Conservation (phyloP, 2,329 filamentous ascomycete species). For the Stagonosporopsis vannaccii region DNA sequence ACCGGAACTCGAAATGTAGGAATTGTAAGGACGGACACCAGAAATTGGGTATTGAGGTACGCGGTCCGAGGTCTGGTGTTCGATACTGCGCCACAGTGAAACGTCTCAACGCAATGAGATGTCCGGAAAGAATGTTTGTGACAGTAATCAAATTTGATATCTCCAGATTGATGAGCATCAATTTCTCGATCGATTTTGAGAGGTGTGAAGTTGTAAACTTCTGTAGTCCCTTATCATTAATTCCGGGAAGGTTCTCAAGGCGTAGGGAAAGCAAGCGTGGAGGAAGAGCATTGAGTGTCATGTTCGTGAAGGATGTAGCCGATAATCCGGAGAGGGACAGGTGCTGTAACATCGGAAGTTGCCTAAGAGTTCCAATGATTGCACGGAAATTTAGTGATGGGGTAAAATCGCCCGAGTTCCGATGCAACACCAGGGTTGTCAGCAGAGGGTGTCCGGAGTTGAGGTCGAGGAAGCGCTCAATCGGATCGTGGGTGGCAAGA, state of each 20-base stretch:
- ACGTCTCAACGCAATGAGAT: slow-evolving; percentile 54
- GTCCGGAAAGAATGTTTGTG: slow-evolving; percentile 58
- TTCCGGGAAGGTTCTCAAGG: slow-evolving; percentile 62
- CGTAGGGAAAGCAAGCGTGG: slow-evolving; percentile 59
- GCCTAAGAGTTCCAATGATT: slow-evolving; percentile 61
- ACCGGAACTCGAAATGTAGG: slow-evolving; percentile 66
- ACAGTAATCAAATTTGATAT: slow-evolving; percentile 60
- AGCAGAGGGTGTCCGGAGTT: slow-evolving; percentile 61
- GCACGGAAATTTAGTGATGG: slow-evolving; percentile 61
- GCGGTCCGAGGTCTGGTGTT: slow-evolving; percentile 55
- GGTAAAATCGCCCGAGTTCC: slow-evolving; percentile 40
- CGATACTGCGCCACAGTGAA: slow-evolving; percentile 62
- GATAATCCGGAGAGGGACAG: slow-evolving; percentile 63
- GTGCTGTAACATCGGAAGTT: slow-evolving; percentile 61
- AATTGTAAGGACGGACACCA: slow-evolving; percentile 58
- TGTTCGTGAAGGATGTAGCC: slow-evolving; percentile 62
- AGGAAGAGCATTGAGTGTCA: slow-evolving; percentile 61
- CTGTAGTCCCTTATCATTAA: slow-evolving; percentile 63
- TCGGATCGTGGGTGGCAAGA: slow-evolving; percentile 55
- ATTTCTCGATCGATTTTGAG: slow-evolving; percentile 53
- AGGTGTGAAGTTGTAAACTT: slow-evolving; percentile 59
- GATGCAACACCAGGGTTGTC: slow-evolving; percentile 60
- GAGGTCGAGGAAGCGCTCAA: slow-evolving; percentile 62
- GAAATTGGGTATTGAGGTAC: slow-evolving; percentile 56
- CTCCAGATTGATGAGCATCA: slow-evolving; percentile 62